A percentile compares a stretch with the other conserved stretches of the same genome.
Evolutionary conservation across 345 rosid genomes (phyloP).

Genomic region (Syzygium grande): DNA sequence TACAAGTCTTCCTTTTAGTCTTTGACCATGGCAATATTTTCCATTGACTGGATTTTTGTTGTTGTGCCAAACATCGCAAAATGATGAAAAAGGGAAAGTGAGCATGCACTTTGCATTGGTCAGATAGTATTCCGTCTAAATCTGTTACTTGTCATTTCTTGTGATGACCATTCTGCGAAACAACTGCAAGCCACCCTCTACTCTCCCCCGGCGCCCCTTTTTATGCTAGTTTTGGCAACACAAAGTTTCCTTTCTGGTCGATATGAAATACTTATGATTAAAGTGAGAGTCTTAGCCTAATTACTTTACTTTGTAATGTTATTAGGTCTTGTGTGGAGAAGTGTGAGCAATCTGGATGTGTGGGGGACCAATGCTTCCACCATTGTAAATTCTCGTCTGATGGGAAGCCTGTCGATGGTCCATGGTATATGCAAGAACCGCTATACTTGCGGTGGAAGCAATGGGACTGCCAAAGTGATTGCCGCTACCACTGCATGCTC

Average conservation of each 20-base stretch:
- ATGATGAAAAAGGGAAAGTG: neutral
- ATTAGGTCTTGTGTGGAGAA: constrained; percentile 63
- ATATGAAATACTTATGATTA: neutral
- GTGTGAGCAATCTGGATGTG: constrained; percentile 80
- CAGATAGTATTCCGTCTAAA: neutral
- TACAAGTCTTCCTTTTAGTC: neutral
- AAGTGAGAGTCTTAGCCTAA: neutral
- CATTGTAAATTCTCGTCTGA: constrained; percentile 86
- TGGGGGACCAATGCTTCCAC: constrained; percentile 61
- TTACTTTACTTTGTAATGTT: neutral
- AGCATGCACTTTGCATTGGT: neutral
- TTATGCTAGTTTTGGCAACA: neutral
- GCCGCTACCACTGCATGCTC: constrained; percentile 52
- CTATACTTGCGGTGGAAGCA: constrained; percentile 82
- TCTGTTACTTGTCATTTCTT: neutral
- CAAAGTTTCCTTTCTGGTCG: neutral
- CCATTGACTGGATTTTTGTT: neutral
- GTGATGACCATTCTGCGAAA: neutral
- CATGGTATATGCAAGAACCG: constrained; percentile 91
- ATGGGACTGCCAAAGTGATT: constrained; percentile 54
- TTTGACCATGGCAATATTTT: neutral
- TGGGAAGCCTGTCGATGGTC: constrained; percentile 72
- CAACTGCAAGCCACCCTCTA: neutral
- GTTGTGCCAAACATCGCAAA: neutral
- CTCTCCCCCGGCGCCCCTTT: neutral